Evolutionary conservation across 805 yeast species (phyloP).

Genomic region (Ogataea neopini): DNA sequence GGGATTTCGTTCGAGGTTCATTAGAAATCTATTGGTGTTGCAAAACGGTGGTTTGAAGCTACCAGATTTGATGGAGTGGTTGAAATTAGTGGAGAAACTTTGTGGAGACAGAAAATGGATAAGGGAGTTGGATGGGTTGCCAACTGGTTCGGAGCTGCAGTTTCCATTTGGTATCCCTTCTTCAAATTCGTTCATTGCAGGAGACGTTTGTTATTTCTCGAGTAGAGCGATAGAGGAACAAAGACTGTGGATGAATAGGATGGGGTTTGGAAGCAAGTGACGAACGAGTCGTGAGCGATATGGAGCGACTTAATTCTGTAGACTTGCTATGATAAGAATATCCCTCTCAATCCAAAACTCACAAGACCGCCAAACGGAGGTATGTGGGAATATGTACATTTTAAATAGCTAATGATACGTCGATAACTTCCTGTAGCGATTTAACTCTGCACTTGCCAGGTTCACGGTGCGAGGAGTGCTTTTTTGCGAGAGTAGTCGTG

Average conservation of each 20-base stretch:
- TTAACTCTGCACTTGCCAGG: too few species aligned
- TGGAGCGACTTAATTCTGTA: too few species aligned
- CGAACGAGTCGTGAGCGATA: too few species aligned
- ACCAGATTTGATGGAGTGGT: conserved; percentile 53
- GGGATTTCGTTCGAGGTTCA: conserved; percentile 49
- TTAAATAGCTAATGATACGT: too few species aligned
- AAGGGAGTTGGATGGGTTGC: conserved; percentile 42
- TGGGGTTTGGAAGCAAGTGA: too few species aligned
- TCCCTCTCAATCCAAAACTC: too few species aligned
- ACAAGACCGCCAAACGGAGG: too few species aligned
- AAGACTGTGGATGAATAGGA: too few species aligned
- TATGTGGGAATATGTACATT: too few species aligned
- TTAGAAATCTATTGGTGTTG: conserved; percentile 50
- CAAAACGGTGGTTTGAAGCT: conserved; percentile 56
- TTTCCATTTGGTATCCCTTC: conserved; percentile 32
- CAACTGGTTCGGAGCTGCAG: conserved; percentile 34
- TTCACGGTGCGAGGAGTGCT: neutral
- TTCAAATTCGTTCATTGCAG: conserved; percentile 24
- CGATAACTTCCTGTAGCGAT: neutral
- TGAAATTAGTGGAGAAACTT: conserved; percentile 52
- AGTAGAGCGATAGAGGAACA: too few species aligned
- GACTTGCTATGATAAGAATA: too few species aligned
- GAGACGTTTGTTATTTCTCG: conserved; percentile 26
- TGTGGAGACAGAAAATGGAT: conserved; percentile 65
- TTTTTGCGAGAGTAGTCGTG: too few species aligned